Percentiles rank a stretch among this genome's conserved stretches.
Conservation (phyloP, 352 stramenopile genomes). For the Globisporangium irregulare region DNA sequence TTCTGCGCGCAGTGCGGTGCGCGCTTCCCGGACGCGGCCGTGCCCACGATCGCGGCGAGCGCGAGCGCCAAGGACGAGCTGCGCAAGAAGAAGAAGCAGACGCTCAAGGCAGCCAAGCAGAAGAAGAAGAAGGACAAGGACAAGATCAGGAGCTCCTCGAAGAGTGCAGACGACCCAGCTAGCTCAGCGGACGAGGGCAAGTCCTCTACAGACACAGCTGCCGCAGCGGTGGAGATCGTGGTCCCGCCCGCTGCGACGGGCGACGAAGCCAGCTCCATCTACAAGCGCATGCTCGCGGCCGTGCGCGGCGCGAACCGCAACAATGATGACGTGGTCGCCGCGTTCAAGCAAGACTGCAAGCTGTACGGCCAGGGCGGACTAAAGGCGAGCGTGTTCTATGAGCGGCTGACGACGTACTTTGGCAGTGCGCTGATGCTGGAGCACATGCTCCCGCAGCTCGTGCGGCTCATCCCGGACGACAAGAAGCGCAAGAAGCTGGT, state of each 20-base stretch:
- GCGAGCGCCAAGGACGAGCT: conserved; percentile 17
- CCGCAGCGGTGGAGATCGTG: conserved; percentile 24
- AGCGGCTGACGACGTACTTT: conserved; percentile 60
- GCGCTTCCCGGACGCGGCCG: conserved; percentile 16
- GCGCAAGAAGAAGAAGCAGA: conserved; percentile 18
- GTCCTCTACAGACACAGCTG: background rate
- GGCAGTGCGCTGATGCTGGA: conserved; percentile 73
- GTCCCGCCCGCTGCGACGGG: conserved; percentile 58
- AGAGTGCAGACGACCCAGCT: conserved; percentile 23
- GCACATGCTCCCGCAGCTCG: conserved; percentile 77
- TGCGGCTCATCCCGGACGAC: conserved; percentile 74
- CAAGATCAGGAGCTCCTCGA: conserved; percentile 19
- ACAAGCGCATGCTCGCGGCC: conserved; percentile 76
- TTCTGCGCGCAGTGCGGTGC: conserved; percentile 58
- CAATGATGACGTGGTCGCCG: conserved; percentile 64
- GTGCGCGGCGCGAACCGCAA: conserved; percentile 71
- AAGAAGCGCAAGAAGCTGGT: conserved; percentile 73
- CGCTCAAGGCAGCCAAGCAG: conserved; percentile 14
- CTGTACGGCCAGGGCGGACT: conserved; percentile 62
- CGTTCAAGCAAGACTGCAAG: conserved; percentile 83
- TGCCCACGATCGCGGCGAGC: conserved; percentile 10
- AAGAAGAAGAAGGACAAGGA: conserved; percentile 13
- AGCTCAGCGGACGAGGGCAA: conserved; percentile 1
- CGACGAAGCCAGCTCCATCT: conserved; percentile 72
- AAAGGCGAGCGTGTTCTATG: conserved; percentile 58